Evolutionary conservation across 176 grass and related monocot species (phyloP).

Genomic region (Avena atlantica): DNA sequence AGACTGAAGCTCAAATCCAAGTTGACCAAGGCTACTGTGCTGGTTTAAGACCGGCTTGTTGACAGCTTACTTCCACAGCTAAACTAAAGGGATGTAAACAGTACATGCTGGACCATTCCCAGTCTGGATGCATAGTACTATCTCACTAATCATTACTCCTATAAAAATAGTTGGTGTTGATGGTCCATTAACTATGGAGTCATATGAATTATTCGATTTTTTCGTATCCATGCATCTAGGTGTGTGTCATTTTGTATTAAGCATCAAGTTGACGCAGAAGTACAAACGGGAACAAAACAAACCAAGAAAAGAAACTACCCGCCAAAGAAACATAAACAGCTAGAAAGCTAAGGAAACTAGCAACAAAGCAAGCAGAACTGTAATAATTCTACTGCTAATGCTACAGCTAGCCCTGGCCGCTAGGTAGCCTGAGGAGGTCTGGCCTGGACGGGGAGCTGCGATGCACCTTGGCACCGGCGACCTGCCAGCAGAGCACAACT

Average conservation of each 20-base stretch:
- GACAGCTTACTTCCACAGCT: not conserved
- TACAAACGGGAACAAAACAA: not conserved
- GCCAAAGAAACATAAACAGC: not conserved
- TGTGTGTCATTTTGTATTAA: not conserved
- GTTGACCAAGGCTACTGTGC: not conserved
- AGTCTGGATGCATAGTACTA: not conserved
- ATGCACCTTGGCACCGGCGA: not conserved
- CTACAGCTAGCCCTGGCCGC: not conserved
- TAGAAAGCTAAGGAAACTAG: not conserved
- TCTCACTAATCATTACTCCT: slow-evolving; percentile 12
- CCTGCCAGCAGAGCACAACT: not conserved
- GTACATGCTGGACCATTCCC: not conserved
- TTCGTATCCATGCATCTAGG: not conserved
- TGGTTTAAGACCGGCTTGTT: not conserved
- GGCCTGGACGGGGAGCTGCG: not conserved
- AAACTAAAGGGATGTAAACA: not conserved
- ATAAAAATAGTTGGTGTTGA: not conserved
- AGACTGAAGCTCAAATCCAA: not conserved
- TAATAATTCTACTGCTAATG: not conserved
- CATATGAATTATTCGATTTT: not conserved
- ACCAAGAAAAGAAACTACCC: not conserved
- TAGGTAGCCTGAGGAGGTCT: not conserved
- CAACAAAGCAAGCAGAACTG: not conserved
- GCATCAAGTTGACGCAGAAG: not conserved
- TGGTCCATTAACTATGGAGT: not conserved